phyloP scores from a whole-genome alignment of 2,329 filamentous ascomycete species.

The Penicillium sumatraense region DNA sequence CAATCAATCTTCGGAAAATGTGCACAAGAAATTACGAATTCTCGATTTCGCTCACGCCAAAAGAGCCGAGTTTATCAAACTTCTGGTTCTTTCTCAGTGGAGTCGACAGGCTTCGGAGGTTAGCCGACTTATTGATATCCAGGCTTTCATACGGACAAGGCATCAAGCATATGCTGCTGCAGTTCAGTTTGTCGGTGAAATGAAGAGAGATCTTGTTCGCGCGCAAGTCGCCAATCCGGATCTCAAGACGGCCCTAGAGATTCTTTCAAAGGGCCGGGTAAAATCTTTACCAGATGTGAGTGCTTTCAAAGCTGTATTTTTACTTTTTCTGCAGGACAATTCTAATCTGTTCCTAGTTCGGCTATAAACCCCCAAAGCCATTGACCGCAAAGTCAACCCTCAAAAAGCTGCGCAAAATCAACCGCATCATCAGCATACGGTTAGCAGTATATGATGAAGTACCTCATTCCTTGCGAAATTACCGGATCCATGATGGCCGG shows the following conservation, averaged over 20 bases:
- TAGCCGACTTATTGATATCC: slow-evolving; percentile 85
- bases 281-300: slow-evolving; percentile 78
- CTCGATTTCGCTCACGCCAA: slow-evolving; percentile 78
- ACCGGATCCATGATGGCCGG: slow-evolving; percentile 79
- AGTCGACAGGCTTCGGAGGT: slow-evolving; percentile 78
- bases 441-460: slow-evolving; percentile 85
- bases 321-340: too few relatives aligned
- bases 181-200: slow-evolving; percentile 67
- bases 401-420: slow-evolving; percentile 76
- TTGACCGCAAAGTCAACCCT: slow-evolving; percentile 74
- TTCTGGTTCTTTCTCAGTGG: slow-evolving; percentile 90
- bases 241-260: slow-evolving; percentile 83
- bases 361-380: slow-evolving; percentile 74
- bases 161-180: slow-evolving; percentile 64
- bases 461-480: slow-evolving; percentile 76
- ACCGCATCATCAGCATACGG: slow-evolving; percentile 79
- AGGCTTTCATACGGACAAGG: slow-evolving; percentile 71
- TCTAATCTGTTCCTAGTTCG: slow-evolving; percentile 67
- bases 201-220: slow-evolving; percentile 73
- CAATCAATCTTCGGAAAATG: slow-evolving; percentile 59
- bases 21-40: slow-evolving; percentile 75
- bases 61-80: slow-evolving; percentile 89
- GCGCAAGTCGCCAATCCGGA: slow-evolving; percentile 88
- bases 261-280: slow-evolving; percentile 77
- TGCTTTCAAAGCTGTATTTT: too few relatives aligned